Percentiles rank a stretch among this genome's conserved stretches.
Evolutionary conservation across 805 yeast species (phyloP).

Genomic region (Metschnikowia borealis): DNA sequence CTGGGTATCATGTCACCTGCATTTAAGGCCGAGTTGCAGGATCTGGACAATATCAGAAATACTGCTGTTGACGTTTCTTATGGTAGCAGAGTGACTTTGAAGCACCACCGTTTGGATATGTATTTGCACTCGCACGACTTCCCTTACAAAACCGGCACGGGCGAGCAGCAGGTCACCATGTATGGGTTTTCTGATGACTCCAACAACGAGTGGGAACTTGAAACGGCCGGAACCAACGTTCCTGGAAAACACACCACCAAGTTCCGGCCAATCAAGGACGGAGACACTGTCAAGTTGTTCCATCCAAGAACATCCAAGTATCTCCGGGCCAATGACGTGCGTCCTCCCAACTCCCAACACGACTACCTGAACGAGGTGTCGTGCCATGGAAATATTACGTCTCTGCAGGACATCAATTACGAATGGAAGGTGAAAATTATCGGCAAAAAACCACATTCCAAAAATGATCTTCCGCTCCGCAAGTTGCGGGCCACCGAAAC

Average conservation of each 20-base stretch:
- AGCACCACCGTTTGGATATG: slow-evolving; percentile 67
- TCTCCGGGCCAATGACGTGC: slow-evolving; percentile 62
- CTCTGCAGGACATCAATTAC: slow-evolving; percentile 64
- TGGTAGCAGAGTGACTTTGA: slow-evolving; percentile 69
- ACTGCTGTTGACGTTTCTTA: slow-evolving; percentile 63
- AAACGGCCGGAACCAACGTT: slow-evolving; percentile 33
- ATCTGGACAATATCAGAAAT: slow-evolving; percentile 30
- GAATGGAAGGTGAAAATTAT: slow-evolving; percentile 60
- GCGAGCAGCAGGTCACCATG: slow-evolving; percentile 77
- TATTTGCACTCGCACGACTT: slow-evolving; percentile 77
- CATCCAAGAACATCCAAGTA: slow-evolving; percentile 68
- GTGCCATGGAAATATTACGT: slow-evolving; percentile 55
- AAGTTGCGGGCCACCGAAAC: slow-evolving; percentile 54
- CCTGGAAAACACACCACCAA: slow-evolving; percentile 38
- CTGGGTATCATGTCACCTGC: slow-evolving; percentile 60
- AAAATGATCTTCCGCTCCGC: slow-evolving; percentile 32
- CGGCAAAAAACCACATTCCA: slow-evolving; percentile 29
- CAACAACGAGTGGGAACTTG: slow-evolving; percentile 75
- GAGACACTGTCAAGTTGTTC: slow-evolving; percentile 58
- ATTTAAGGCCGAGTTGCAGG: slow-evolving; percentile 57
- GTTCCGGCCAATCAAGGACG: slow-evolving; percentile 43
- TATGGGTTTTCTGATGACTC: slow-evolving; percentile 54
- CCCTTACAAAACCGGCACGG: slow-evolving; percentile 60
- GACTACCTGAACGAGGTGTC: slow-evolving; percentile 86
- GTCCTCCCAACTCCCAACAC: slow-evolving; percentile 88